A percentile compares a stretch with the other conserved stretches of the same genome.
These are phyloP conservation scores for Colletotrichum aenigma DNA, from an alignment of 2,329 filamentous ascomycete genomes.

Conservation along the genomic window DNA sequence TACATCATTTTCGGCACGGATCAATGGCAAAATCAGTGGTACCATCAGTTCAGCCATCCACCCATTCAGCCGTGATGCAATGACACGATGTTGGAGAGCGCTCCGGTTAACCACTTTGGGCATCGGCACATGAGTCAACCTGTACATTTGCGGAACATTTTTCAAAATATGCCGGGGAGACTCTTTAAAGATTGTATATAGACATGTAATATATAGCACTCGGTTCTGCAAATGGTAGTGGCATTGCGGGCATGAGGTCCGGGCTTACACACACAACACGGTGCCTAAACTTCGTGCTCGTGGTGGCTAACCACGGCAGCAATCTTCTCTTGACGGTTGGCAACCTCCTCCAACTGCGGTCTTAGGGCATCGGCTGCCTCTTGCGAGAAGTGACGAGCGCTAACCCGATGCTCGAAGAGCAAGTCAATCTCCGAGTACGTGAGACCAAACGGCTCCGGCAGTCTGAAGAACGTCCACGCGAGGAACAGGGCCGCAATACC, in stretches of 20 bases:
- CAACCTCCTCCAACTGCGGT: conserved; percentile 21
- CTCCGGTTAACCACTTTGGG: background rate
- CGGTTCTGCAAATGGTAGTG: background rate
- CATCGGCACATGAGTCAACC: background rate
- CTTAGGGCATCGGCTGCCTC: conserved; percentile 15
- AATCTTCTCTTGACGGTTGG: conserved; percentile 19
- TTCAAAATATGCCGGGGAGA: background rate
- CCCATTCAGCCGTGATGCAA: background rate
- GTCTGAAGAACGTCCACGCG: conserved; percentile 32
- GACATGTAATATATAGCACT: background rate
- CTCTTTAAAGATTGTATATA: background rate
- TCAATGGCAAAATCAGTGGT: background rate
- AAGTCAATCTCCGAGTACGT: conserved; percentile 27
- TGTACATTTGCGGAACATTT: background rate
- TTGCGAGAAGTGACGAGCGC: conserved; percentile 21
- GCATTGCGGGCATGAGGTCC: background rate
- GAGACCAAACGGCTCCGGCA: conserved; percentile 32
- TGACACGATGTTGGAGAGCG: background rate
- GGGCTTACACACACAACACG: background rate
- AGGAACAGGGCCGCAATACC: conserved; percentile 31
- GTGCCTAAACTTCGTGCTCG: conserved; percentile 4
- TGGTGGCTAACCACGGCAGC: conserved; percentile 10
- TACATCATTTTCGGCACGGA: background rate
- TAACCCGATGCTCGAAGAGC: conserved; percentile 26
- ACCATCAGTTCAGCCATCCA: background rate